Percentiles rank a stretch among this genome's conserved stretches.
phyloP scores from a whole-genome alignment of 441 rosid species.

The Gossypium aridum region DNA sequence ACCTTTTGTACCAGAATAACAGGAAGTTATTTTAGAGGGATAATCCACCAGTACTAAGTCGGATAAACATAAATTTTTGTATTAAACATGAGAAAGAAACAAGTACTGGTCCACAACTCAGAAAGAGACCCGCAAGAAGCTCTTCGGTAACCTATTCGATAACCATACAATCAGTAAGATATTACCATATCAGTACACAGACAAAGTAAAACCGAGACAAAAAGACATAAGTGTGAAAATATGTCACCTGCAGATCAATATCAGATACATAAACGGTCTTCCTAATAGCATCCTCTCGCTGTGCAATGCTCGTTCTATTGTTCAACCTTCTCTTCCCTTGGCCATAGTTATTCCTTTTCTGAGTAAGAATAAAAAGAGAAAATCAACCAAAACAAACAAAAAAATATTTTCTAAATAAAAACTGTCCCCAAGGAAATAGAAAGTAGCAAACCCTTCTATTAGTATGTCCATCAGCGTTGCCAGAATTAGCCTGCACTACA shows the following conservation, averaged over 20 bases:
- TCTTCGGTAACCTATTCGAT: slow-evolving; percentile 77
- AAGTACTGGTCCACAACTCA: slow-evolving; percentile 75
- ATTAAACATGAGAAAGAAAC: slow-evolving; percentile 5
- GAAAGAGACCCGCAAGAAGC: slow-evolving; percentile 83
- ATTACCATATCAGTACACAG: not conserved
- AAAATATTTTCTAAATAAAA: not conserved
- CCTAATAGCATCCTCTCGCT: slow-evolving; percentile 76
- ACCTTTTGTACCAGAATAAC: slow-evolving; percentile 34
- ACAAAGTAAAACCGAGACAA: slow-evolving; percentile 6
- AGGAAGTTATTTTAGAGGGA: slow-evolving; percentile 1
- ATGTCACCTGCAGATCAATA: slow-evolving; percentile 71
- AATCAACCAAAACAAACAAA: slow-evolving; percentile 2
- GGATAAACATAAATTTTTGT: not conserved
- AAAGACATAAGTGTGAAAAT: not conserved
- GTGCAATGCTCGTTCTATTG: slow-evolving; percentile 71
- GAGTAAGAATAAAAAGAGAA: slow-evolving; percentile 16
- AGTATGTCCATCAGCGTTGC: slow-evolving; percentile 35
- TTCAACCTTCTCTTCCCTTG: slow-evolving; percentile 72
- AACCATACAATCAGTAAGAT: not conserved
- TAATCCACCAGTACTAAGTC: not conserved
- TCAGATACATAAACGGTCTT: slow-evolving; percentile 95
- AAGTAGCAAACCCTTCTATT: slow-evolving; percentile 46
- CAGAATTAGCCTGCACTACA: slow-evolving; percentile 19
- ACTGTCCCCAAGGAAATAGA: not conserved
- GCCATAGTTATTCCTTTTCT: slow-evolving; percentile 56